Conservation (phyloP, 305 asterid species). For the Fraxinus sp. region DNA sequence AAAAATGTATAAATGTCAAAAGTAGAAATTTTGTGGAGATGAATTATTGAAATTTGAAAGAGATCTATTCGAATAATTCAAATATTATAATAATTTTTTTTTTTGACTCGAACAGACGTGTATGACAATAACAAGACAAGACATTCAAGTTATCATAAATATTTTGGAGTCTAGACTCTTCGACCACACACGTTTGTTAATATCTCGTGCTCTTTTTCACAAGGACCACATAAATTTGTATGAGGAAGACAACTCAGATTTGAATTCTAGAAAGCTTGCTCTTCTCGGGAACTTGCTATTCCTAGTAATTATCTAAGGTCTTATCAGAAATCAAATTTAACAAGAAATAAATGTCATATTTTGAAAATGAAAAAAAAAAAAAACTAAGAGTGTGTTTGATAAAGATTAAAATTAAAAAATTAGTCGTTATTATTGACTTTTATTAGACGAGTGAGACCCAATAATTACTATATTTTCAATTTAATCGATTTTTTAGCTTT, state of each 20-base stretch:
- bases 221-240: not conserved
- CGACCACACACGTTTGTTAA: not conserved
- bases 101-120: not conserved
- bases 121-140: not conserved
- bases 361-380: not conserved
- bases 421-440: too few relatives aligned
- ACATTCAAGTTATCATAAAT: not conserved
- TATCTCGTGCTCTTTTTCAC: too few relatives aligned
- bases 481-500: too few relatives aligned
- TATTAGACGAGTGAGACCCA: too few relatives aligned
- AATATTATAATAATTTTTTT: not conserved
- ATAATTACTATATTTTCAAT: too few relatives aligned
- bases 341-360: not conserved
- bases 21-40: too few relatives aligned
- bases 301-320: not conserved
- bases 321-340: not conserved
- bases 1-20: not conserved
- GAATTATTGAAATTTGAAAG: not conserved
- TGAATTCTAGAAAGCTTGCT: not conserved
- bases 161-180: not conserved
- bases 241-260: not conserved
- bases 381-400: too few relatives aligned
- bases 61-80: not conserved
- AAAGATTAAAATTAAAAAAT: too few relatives aligned
- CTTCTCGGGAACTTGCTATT: not conserved